phyloP scores from a whole-genome alignment of 2,329 filamentous ascomycete species.

The Calonectria honghensis region DNA sequence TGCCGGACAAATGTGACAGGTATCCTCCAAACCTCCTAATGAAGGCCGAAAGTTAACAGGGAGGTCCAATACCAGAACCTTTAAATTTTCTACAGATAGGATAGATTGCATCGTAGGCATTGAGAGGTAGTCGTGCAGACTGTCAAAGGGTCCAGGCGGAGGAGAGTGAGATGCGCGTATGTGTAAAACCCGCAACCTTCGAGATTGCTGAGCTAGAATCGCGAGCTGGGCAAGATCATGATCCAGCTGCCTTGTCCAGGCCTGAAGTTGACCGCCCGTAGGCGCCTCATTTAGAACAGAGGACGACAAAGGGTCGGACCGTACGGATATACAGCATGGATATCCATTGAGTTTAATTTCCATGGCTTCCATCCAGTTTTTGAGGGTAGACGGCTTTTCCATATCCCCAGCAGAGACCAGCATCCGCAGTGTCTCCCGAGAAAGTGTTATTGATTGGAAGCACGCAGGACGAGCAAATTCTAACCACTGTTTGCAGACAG shows the following conservation, averaged over 20 bases:
- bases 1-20: slow-evolving; percentile 42
- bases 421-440: slow-evolving; percentile 30
- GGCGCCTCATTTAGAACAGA: slow-evolving; percentile 4
- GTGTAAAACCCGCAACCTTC: slow-evolving; percentile 37
- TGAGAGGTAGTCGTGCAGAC: slow-evolving; percentile 40
- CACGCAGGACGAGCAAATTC: slow-evolving; percentile 43
- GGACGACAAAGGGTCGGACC: background rate
- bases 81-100: slow-evolving; percentile 44
- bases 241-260: slow-evolving; percentile 34
- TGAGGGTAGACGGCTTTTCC: slow-evolving; percentile 17
- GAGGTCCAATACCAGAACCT: slow-evolving; percentile 44
- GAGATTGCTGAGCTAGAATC: slow-evolving; percentile 30
- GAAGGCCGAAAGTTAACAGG: slow-evolving; percentile 24
- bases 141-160: slow-evolving; percentile 22
- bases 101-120: slow-evolving; percentile 41
- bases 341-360: slow-evolving; percentile 32
- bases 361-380: slow-evolving; percentile 39
- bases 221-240: slow-evolving; percentile 43
- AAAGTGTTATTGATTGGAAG: slow-evolving; percentile 36
- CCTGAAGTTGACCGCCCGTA: background rate
- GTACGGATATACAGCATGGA: slow-evolving; percentile 7
- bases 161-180: slow-evolving; percentile 35
- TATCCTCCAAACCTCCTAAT: slow-evolving; percentile 13
- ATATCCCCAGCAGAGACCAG: slow-evolving; percentile 6
- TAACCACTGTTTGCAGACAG: slow-evolving; percentile 48